Base-by-base conservation (phyloP, 768 basidiomycete species). In the Lenzites betulinus region DNA sequence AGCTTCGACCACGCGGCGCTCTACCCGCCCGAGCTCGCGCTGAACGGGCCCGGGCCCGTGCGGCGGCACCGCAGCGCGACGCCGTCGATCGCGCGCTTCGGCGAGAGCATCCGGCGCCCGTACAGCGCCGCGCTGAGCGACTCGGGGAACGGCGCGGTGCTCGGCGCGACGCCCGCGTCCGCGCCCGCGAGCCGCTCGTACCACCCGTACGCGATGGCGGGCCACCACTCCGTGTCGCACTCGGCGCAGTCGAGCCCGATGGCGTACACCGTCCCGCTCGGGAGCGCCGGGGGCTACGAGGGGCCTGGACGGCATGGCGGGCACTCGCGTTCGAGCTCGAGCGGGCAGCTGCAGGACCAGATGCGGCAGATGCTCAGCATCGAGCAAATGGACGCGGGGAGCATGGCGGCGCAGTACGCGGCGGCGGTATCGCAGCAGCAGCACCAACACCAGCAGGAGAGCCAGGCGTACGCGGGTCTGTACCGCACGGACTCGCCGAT, bases 61-160 rank as follows among this genome's bases (percentile, higher is more conserved):
- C 76, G 89, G 52, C 79, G 90, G 47, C 85, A 90, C 68, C 80
- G 90, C 56, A 90, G 88, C 71, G 89, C 88, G 81, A 92, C 90
- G 8, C 90, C 90, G 9, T 85, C 85, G 0, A 62, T 86, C 28
- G 72, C 78, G 47, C 79, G 85, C 53, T 80, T 75, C 53, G 83
- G 79, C 53, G 78, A 76, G 44, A 77, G 35, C 70, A 79, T 59
- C 82, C 84, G 62, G 64, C 77, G 73, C 78, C 83, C 48, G 71
- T 80, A 64, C 78, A 76, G 68, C 69, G 77, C 64, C 66, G 73
- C 65, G 75, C 78, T 57, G 75, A 74, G 63, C 20, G 72, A 67
- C 36, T 63, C 69, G 26, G 73, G 73, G n/a, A 51, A 56, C 56
- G 25, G 52, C 52, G n/a, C 33, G 23, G 72, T 18, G 3, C 12